A percentile compares a stretch with the other conserved stretches of the same genome.
Evolutionary conservation across 768 basidiomycete species (phyloP).

Genomic region (Xerocomellus chrysenteron): DNA sequence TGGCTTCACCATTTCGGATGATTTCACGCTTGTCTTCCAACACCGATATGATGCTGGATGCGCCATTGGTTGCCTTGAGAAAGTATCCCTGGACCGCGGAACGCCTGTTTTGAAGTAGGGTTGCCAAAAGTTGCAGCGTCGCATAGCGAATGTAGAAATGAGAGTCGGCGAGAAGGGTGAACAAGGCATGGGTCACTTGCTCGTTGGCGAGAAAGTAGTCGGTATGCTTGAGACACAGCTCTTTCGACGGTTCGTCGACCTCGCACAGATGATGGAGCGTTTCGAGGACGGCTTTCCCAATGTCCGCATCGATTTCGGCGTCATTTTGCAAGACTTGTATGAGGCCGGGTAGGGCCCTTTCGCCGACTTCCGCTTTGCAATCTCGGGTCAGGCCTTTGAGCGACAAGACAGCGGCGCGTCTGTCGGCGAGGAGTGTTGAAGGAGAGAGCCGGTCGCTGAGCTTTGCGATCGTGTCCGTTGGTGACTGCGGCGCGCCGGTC

Average conservation of each 20-base stretch:
- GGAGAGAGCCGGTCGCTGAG: conserved; percentile 90
- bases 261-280: conserved; percentile 86
- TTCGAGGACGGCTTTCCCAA: conserved; percentile 90
- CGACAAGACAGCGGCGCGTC: conserved; percentile 89
- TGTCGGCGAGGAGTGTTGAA: conserved; percentile 85
- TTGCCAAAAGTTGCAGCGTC: conserved; percentile 77
- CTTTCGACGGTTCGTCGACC: conserved; percentile 55
- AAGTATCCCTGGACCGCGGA: conserved; percentile 88
- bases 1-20: conserved; percentile 73
- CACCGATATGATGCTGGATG: conserved; percentile 66
- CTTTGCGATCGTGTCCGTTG: conserved; percentile 81
- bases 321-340: conserved; percentile 83
- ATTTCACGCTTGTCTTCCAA: conserved; percentile 88
- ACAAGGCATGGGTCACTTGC: conserved; percentile 69
- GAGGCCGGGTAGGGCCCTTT: conserved; percentile 71
- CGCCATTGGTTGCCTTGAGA: conserved; percentile 77
- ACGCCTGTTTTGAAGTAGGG: conserved; percentile 79
- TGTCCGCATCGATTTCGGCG: conserved; percentile 87
- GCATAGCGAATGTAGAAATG: conserved; percentile 87
- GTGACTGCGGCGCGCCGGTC: conserved; percentile 78
- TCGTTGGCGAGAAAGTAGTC: conserved; percentile 76
- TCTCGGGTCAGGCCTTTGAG: conserved; percentile 92
- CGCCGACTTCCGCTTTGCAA: conserved; percentile 87
- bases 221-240: conserved; percentile 80
- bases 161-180: conserved; percentile 69